phyloP scores from a whole-genome alignment of 2,329 filamentous ascomycete genomes.

The Fulvia fulva region DNA sequence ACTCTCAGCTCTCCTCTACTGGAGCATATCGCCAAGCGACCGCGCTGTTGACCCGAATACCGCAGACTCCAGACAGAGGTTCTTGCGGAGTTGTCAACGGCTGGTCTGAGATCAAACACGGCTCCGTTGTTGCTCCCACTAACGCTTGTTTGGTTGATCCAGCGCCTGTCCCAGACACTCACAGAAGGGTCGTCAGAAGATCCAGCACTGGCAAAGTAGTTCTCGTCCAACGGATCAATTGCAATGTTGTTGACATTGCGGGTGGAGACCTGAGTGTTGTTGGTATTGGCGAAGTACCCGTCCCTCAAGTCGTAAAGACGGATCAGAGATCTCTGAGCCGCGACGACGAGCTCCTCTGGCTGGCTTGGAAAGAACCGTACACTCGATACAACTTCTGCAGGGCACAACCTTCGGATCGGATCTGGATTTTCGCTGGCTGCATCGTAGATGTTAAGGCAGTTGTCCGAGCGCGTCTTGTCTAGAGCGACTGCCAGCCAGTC shows the following conservation, averaged over 20 bases:
- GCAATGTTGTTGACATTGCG: slow-evolving; percentile 64
- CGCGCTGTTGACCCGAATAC: slow-evolving; percentile 56
- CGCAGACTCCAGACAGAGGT: slow-evolving; percentile 59
- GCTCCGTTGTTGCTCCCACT: slow-evolving; percentile 54
- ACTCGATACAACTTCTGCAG: slow-evolving; percentile 70
- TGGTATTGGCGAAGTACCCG: slow-evolving; percentile 20
- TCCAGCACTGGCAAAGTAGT: slow-evolving; percentile 76
- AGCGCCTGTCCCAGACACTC: slow-evolving; percentile 73
- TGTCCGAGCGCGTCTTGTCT: slow-evolving; percentile 76
- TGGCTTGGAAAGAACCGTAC: slow-evolving; percentile 77
- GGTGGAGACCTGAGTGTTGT: slow-evolving; percentile 47
- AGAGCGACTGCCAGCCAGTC: slow-evolving; percentile 70
- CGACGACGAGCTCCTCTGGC: slow-evolving; percentile 70
- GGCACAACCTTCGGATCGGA: slow-evolving; percentile 55
- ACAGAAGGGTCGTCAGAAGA: slow-evolving; percentile 70
- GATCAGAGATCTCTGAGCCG: slow-evolving; percentile 70
- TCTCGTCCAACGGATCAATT: slow-evolving; percentile 74
- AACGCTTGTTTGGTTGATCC: slow-evolving; percentile 36
- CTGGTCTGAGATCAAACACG: slow-evolving; percentile 55
- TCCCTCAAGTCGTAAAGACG: slow-evolving; percentile 71
- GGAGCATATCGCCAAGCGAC: slow-evolving; percentile 56
- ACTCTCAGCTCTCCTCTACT: slow-evolving; percentile 56
- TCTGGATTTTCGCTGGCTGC: slow-evolving; percentile 55
- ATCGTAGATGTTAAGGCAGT: slow-evolving; percentile 80
- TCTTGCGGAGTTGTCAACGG: slow-evolving; percentile 47